phyloP scores from a whole-genome alignment of 106 monocot genomes.

The Agapanthus africanus region DNA sequence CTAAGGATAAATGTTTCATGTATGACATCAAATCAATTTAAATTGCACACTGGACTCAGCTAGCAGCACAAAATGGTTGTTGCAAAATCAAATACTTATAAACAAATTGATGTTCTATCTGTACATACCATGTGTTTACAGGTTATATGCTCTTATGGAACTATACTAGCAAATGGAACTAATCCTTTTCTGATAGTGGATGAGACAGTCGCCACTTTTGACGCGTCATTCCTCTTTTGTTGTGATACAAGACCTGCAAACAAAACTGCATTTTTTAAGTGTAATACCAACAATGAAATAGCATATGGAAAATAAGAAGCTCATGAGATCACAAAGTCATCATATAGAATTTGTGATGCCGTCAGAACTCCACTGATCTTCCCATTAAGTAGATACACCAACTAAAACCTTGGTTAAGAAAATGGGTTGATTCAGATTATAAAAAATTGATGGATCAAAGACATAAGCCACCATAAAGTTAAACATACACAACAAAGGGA shows the following conservation, averaged over 20 bases:
- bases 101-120: too few relatives aligned
- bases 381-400: neutral
- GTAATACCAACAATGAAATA: neutral
- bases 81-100: too few relatives aligned
- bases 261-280: neutral
- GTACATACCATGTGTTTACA: too few relatives aligned
- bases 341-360: neutral
- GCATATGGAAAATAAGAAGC: neutral
- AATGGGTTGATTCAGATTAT: neutral
- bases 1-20: too few relatives aligned
- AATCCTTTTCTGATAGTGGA: constrained; percentile 34
- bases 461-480: neutral
- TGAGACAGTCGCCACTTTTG: constrained; percentile 63
- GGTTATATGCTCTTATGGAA: too few relatives aligned
- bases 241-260: constrained; percentile 67
- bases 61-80: too few relatives aligned
- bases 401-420: neutral
- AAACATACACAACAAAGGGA: neutral
- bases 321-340: neutral
- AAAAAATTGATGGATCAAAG: neutral
- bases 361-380: neutral
- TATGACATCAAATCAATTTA: too few relatives aligned
- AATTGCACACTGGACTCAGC: too few relatives aligned
- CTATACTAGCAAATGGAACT: too few relatives aligned
- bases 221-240: constrained; percentile 22